These are phyloP conservation scores for Westerdykella aurantiaca DNA, from an alignment of 2,329 filamentous ascomycete species.

Conservation along the genomic window DNA sequence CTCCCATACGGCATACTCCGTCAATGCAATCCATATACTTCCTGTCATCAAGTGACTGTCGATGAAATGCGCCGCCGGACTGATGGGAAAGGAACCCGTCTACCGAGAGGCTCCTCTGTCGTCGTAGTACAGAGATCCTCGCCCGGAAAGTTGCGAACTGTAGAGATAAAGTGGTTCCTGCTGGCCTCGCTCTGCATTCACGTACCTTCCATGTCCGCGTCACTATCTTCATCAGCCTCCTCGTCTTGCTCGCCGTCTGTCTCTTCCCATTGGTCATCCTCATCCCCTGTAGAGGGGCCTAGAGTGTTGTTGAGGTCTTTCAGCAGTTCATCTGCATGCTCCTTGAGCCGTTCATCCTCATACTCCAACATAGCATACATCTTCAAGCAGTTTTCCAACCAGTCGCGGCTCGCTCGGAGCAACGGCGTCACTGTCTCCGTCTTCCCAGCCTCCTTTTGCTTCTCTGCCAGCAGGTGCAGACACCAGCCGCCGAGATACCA, in stretches of 20 bases:
- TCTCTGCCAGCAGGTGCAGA: conserved; percentile 70
- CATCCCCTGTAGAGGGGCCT: conserved; percentile 39
- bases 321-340: conserved; percentile 69
- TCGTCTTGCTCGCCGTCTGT: conserved; percentile 38
- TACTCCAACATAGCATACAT: conserved; percentile 77
- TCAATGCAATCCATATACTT: no score
- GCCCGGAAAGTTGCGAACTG: no score
- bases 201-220: conserved; percentile 36
- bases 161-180: no score
- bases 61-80: no score
- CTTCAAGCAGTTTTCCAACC: conserved; percentile 74
- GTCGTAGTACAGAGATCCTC: no score
- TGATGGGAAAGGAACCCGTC: no score
- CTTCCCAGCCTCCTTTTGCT: conserved; percentile 51
- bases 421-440: conserved; percentile 51
- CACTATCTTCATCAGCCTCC: conserved; percentile 19
- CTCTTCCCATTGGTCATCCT: conserved; percentile 38
- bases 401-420: conserved; percentile 71
- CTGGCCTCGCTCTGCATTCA: conserved; percentile 14
- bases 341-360: conserved; percentile 71
- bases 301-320: conserved; percentile 42
- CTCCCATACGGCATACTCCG: no score
- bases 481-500: conserved; percentile 98
- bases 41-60: no score
- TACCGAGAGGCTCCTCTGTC: no score